Conservation (phyloP, 2,329 filamentous ascomycete genomes). For the Colletotrichum gloeosporioides region DNA sequence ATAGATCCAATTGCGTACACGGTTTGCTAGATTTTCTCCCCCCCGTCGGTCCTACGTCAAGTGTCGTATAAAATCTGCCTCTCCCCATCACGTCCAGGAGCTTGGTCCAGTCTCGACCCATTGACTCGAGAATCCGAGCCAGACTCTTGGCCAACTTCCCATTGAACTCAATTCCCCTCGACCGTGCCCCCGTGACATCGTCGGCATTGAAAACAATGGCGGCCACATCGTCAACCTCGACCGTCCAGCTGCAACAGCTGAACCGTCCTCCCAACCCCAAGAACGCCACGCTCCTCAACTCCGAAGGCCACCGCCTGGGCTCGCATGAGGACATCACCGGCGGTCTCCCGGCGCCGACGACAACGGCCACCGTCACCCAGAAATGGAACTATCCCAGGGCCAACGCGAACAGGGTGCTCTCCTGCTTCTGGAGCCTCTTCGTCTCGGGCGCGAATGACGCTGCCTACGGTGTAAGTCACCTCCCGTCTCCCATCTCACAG, state of each 20-base stretch:
- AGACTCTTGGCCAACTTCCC: neutral
- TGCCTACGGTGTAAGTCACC: constrained; percentile 57
- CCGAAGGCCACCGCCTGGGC: constrained; percentile 9
- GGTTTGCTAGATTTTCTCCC: neutral
- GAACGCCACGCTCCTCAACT: neutral
- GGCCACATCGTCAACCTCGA: neutral
- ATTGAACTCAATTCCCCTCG: neutral
- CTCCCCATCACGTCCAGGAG: neutral
- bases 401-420: constrained; percentile 53
- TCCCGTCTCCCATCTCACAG: neutral
- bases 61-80: neutral
- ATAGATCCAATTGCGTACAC: neutral
- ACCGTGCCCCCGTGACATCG: neutral
- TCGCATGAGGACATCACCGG: neutral
- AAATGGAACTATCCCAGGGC: constrained; percentile 54
- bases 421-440: constrained; percentile 63
- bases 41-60: neutral
- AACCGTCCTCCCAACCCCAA: neutral
- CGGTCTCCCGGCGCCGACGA: constrained; percentile 12
- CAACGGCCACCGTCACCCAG: constrained; percentile 28
- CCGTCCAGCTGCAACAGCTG: constrained; percentile 1
- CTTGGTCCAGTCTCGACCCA: neutral
- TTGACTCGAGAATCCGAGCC: neutral
- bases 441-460: constrained; percentile 65
- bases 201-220: neutral